Evolutionary conservation across 257 asterid species (phyloP), one percentile per base, ranked within the genome.

Genomic region (Osmanthus fragrans): DNA sequence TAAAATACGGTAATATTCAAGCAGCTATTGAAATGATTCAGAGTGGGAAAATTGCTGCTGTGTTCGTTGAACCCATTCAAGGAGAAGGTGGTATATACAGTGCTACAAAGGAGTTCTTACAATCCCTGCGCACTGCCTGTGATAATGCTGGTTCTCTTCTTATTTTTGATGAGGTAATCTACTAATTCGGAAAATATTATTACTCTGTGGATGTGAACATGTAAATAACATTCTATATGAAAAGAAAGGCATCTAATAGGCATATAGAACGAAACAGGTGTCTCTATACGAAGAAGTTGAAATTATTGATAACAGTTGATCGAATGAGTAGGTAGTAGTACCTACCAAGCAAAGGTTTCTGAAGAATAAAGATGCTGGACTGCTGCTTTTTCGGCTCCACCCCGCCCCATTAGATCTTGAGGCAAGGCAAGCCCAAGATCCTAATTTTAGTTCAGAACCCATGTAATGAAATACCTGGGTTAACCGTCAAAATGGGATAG

Each of bases 11-110:
- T 12, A 71, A 93, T 84, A 77, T 83, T 74, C 79, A 88, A 85
- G 93, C 92, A 56, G 90, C 97, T 29, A 89, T 80, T 2, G 89
- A 92, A 23, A 54, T 89, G 82, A 90, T 96, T 72, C 84, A 74
- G 73, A 87, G 88, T 76, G 92, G 94, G 25, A 96, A 84, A 75
- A 76, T 93, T 63, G 99, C 99, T 58, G 99, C 98, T 0, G 98
- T 95, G 8, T 93, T 95, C 82, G 97, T 93, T 73, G 99, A 95
- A 70, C 99, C 98, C 23, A 81, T 95, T 80, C 98, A 95, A 80
- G 99, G 99, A 63, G 99, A 95, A 85, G 98, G 99, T n/a, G 99
- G 98, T n/a, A 90, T 95, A 84, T 80, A 90, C 66, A 87, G 93
- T 64, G 94, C 98, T 11, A 81, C 94, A 0, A 85, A 87, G 87